Base-by-base conservation (phyloP, 129 eudicot genomes). In the Mikania micrantha region DNA sequence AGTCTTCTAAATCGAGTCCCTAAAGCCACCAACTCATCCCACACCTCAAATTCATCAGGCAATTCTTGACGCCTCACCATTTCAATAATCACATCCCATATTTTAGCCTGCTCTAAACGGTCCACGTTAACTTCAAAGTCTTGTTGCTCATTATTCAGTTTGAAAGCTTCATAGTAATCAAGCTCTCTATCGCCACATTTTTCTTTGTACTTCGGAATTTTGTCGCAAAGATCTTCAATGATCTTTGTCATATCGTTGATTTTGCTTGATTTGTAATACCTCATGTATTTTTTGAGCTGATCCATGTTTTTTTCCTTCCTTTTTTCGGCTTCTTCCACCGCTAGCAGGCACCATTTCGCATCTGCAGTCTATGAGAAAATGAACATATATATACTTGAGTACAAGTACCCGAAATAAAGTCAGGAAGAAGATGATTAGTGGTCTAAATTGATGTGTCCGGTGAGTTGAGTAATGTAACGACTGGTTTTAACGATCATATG, bases 21-120 rank as follows among this genome's bases (percentile, higher is more conserved):
- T 11, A 82, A 42, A 29, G 65, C 72, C 28, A 80, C 79, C 91
- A 90, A 84, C 32, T 88, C 84, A 48, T 73, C 32, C 29, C 74
- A 42, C 10, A 79, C 80, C 75, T 88, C 98, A 50, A 92, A 92
- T 71, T 82, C 95, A 60, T 92, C 96, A 9, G 98, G 95, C 11
- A 92, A 88, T 52, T 88, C 95, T 11, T 79, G 38, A 17, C 95
- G 75, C 71, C 80, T 77, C 63, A 92, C 52, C 91, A 88, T 86
- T 49, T 92, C 98, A 2, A 85, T 45, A 11, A 86, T 53, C 66
- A 84, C 90, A 27, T 92, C 96, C 86, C 87, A 88, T 66, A 86
- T 84, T 9, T 87, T 88, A 6, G 96, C 84, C 40, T 83, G 74
- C 71, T 92, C 98, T 2, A 82, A 66, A 72, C 98, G 73, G 27